Percentiles rank a stretch among this genome's conserved stretches.
Evolutionary conservation across 495 filamentous ascomycete genomes (phyloP).

Genomic region (Platismatia glauca): DNA sequence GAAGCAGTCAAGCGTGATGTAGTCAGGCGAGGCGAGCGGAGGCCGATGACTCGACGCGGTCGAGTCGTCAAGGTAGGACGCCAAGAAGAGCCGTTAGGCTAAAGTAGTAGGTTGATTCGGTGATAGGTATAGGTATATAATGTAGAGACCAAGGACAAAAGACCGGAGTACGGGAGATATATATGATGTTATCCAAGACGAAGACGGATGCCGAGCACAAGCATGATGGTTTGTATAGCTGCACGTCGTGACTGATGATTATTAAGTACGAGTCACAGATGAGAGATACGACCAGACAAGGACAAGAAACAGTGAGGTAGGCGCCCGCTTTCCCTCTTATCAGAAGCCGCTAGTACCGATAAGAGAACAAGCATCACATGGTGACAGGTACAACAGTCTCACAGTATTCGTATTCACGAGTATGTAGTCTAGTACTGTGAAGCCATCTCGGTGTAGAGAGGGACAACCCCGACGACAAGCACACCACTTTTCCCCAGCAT

Average conservation of each 20-base stretch:
- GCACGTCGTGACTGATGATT: too few species aligned
- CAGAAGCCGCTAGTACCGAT: neutral
- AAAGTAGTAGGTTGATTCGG: too few species aligned
- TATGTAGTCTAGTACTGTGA: too few species aligned
- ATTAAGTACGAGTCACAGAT: too few species aligned
- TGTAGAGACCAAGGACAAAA: neutral
- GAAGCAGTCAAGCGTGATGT: slow-evolving; percentile 16
- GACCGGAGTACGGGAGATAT: neutral
- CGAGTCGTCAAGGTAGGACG: neutral
- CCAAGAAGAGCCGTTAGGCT: neutral
- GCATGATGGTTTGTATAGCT: neutral
- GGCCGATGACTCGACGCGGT: slow-evolving; percentile 14
- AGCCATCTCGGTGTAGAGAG: too few species aligned
- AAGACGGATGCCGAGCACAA: neutral
- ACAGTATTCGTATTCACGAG: too few species aligned
- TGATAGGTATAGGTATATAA: slow-evolving; percentile 6
- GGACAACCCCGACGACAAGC: too few species aligned
- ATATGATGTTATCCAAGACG: neutral
- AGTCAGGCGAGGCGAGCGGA: slow-evolving; percentile 10
- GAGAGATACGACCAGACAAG: neutral
- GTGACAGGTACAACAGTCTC: too few species aligned
- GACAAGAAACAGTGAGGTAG: too few species aligned
- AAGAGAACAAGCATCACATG: neutral
- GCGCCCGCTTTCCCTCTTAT: neutral
- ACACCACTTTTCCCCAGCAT: neutral